phyloP scores from a whole-genome alignment of 306 rosid genomes.

The Quercus rubra region DNA sequence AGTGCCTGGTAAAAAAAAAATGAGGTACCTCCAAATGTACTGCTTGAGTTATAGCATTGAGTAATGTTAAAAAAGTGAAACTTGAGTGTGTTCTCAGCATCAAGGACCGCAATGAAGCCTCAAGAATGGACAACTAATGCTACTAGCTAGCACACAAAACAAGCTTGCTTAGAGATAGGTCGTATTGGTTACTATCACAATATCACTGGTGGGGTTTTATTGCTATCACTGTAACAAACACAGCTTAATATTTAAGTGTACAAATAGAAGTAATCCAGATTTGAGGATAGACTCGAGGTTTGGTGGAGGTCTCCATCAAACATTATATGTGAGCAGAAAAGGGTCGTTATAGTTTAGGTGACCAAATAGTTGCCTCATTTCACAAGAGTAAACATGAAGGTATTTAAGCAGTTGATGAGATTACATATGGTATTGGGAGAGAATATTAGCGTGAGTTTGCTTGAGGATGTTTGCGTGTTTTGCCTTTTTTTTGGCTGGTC shows the following conservation, averaged over 20 bases:
- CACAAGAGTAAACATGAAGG: slow-evolving; percentile 21
- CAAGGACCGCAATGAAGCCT: background rate
- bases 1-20: no score
- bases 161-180: slow-evolving; percentile 28
- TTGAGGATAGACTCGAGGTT: slow-evolving; percentile 37
- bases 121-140: background rate
- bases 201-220: slow-evolving; percentile 10
- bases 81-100: background rate
- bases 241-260: slow-evolving; percentile 1
- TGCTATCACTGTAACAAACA: slow-evolving; percentile 23
- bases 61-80: background rate
- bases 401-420: background rate
- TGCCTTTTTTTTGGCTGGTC: no score
- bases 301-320: slow-evolving; percentile 35
- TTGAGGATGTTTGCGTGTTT: no score
- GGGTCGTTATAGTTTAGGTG: slow-evolving; percentile 12
- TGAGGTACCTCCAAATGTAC: background rate
- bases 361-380: slow-evolving; percentile 4
- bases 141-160: background rate
- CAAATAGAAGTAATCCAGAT: slow-evolving; percentile 13
- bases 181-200: background rate
- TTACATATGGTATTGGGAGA: background rate
- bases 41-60: no score
- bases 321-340: slow-evolving; percentile 19
- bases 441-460: background rate